Percentiles rank a stretch among this genome's conserved stretches.
These are phyloP conservation scores for Xylaria sp. DNA, from an alignment of 2,329 filamentous ascomycete species.

Conservation along the genomic window DNA sequence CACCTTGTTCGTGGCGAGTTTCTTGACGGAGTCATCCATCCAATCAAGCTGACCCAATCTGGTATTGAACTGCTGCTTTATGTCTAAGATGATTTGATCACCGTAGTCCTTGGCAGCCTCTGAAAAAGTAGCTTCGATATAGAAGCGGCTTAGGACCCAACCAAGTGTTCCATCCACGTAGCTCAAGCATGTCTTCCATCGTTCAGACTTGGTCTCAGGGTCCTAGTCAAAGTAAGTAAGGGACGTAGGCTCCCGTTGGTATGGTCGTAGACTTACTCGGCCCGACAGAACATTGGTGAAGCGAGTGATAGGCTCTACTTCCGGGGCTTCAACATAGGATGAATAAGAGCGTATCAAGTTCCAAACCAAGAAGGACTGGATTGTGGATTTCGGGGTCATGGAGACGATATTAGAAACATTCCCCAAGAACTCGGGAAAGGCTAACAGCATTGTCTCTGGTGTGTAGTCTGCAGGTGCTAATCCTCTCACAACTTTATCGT, in stretches of 20 bases:
- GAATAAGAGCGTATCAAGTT: constrained; percentile 67
- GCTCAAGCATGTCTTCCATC: constrained; percentile 73
- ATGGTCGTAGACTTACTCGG: constrained; percentile 52
- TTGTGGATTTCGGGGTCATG: constrained; percentile 62
- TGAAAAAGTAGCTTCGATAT: constrained; percentile 74
- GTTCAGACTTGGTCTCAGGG: constrained; percentile 69
- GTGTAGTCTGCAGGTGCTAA: constrained; percentile 64
- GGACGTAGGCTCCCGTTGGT: not conserved
- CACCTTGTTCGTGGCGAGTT: constrained; percentile 70
- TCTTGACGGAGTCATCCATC: constrained; percentile 71
- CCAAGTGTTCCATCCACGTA: constrained; percentile 68
- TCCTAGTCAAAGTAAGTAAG: constrained; percentile 53
- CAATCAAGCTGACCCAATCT: constrained; percentile 58
- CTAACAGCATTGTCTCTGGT: constrained; percentile 66
- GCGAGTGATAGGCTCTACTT: constrained; percentile 67
- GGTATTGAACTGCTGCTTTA: constrained; percentile 72
- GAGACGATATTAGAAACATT: constrained; percentile 66
- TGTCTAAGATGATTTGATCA: constrained; percentile 75
- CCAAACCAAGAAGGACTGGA: constrained; percentile 74
- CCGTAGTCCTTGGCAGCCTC: constrained; percentile 73
- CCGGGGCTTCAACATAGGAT: constrained; percentile 66
- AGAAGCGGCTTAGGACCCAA: constrained; percentile 78
- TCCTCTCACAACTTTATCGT: constrained; percentile 62
- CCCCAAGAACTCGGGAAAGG: constrained; percentile 69
- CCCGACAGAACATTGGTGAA: constrained; percentile 71